Percentiles rank a stretch among this genome's conserved stretches.
Evolutionary conservation across 2,329 filamentous ascomycete genomes (phyloP).

Genomic region (Aureobasidium sp.): DNA sequence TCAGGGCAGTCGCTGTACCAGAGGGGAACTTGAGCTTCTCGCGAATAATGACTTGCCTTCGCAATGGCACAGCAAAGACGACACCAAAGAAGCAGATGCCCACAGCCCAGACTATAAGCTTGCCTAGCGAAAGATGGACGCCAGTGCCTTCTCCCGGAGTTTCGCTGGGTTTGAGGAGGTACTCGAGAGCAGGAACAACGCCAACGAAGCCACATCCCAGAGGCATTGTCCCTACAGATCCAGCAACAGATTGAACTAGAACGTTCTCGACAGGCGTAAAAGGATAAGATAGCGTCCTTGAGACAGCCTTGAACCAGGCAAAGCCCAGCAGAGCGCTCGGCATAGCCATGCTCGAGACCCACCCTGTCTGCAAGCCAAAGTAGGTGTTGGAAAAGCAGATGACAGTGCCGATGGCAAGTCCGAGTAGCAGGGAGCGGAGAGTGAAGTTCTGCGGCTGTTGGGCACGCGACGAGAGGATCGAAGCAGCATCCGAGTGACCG

Average conservation of each 20-base stretch:
- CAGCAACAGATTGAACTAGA: constrained; percentile 89
- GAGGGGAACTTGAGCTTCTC: constrained; percentile 93
- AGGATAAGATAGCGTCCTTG: constrained; percentile 64
- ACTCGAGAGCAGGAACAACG: constrained; percentile 88
- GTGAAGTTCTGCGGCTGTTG: constrained; percentile 67
- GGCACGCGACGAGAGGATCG: constrained; percentile 25
- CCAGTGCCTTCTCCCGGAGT: constrained; percentile 26
- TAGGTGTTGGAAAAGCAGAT: constrained; percentile 98
- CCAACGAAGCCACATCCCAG: constrained; percentile 93
- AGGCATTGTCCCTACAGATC: constrained; percentile 94
- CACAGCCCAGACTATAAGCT: constrained; percentile 81
- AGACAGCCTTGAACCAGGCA: constrained; percentile 78
- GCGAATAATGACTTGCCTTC: constrained; percentile 84
- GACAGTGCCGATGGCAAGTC: constrained; percentile 75
- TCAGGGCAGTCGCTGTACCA: constrained; percentile 87
- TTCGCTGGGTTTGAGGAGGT: constrained; percentile 69
- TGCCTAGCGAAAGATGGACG: constrained; percentile 50
- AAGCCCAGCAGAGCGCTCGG: constrained; percentile 91
- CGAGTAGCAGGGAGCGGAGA: constrained; percentile 68
- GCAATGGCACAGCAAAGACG: constrained; percentile 85
- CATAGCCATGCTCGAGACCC: constrained; percentile 91
- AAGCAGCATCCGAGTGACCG: constrained; percentile 11
- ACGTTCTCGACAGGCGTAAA: constrained; percentile 97
- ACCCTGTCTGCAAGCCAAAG: constrained; percentile 89
- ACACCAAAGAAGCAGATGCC: constrained; percentile 96